Evolutionary conservation across 306 rosid genomes (phyloP), one percentile per base, ranked within the genome.

Genomic region (Cucumis cinereus): DNA sequence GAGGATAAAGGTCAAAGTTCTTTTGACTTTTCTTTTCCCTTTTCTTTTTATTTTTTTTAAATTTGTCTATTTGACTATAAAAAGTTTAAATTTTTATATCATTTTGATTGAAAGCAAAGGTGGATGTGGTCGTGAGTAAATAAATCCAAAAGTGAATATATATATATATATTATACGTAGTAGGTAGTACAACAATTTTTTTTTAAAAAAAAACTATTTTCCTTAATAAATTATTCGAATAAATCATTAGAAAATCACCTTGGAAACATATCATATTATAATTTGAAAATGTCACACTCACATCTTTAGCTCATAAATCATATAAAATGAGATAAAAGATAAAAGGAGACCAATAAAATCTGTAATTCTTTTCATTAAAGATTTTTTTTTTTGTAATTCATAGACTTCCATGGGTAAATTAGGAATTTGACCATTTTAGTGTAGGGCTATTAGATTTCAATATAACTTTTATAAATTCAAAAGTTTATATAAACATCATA

Each of bases 1-100:
- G 33, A 8, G 56, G 52, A 47, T n/a, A 70, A 70, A 70, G 54
- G 75, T 70, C 75, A 70, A 70, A 70, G 54, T 47, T 47, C 75
- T 70, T 43, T 68, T 22, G 20, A 22, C 36, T 68, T 66, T 62
- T 17, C 20, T 28, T 60, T 60, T 59, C n/a, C 11, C 33, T 57
- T 22, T 23, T 24, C 3, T 30, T 2, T 36, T 36, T 36, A 9
- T 19, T 35, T 36, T 66, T 64, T 23, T 11, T 23, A 10, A 10
- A 66, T 52, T n/a, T 38, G 73, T 66, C 73, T 66, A 70, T 47
- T 70, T 45, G 75, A 70, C 75, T 24, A 70, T 24, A 47, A 7
- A 66, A 70, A 47, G 75, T 41, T 47, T 0, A 23, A 47, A 24
- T 47, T 45, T 70, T 70, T 70, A 41, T 68, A 20, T n/a, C 28